phyloP scores from a whole-genome alignment of 192 early-diverging fungal genomes.

The Coemansia sp. region DNA sequence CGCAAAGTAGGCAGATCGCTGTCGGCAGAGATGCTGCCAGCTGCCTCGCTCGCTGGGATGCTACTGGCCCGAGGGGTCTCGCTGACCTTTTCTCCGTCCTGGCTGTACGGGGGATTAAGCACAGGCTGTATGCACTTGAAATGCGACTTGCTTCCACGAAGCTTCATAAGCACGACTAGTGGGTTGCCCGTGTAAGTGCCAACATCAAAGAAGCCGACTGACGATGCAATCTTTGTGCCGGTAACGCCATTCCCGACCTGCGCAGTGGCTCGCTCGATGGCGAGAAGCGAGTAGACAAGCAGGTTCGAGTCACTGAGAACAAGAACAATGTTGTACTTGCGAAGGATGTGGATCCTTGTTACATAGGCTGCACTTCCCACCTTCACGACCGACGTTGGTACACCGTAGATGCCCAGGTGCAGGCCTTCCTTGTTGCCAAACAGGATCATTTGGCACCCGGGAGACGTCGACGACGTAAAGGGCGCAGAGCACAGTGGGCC shows the following conservation, averaged over 20 bases:
- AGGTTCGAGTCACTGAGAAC: constrained; percentile 42
- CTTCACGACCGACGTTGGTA: constrained; percentile 48
- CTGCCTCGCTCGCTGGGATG: not conserved
- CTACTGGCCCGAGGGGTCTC: not conserved
- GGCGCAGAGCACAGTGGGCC: constrained; percentile 47
- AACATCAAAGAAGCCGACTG: constrained; percentile 48
- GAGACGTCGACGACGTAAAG: constrained; percentile 29
- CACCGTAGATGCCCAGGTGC: constrained; percentile 50
- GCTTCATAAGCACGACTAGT: constrained; percentile 48
- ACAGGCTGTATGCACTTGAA: constrained; percentile 54
- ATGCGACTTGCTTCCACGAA: constrained; percentile 46
- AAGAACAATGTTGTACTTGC: constrained; percentile 35
- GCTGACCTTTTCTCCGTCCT: not conserved
- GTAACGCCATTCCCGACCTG: constrained; percentile 19
- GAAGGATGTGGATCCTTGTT: constrained; percentile 43
- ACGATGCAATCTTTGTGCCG: constrained; percentile 43
- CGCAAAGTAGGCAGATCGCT: constrained; percentile 17
- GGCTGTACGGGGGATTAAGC: not conserved
- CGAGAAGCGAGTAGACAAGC: constrained; percentile 39
- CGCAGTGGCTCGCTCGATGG: constrained; percentile 36
- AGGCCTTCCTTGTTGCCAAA: constrained; percentile 48
- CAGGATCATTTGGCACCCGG: constrained; percentile 48
- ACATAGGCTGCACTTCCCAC: constrained; percentile 23
- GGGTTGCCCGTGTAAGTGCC: constrained; percentile 38
- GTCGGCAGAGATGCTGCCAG: not conserved